Base-by-base conservation (phyloP, 495 filamentous ascomycete genomes). In the Podospora tetraspora region DNA sequence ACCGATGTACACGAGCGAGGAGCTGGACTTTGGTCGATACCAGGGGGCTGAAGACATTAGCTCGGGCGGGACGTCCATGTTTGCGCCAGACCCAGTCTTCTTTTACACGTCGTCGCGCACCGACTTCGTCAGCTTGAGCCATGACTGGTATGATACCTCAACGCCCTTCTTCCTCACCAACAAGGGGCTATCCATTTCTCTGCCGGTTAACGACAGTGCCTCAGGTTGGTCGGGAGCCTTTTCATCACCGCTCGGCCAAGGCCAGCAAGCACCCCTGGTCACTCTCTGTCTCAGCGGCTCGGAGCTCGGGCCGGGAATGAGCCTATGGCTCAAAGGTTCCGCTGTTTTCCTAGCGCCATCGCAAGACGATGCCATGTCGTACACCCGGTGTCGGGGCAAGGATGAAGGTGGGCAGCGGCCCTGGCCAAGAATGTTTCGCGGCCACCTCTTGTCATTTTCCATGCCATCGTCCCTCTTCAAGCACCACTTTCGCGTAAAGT, bases 21-120 rank as follows among this genome's bases (percentile, higher is more conserved):
- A n/a, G 7, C 1, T 57, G 21, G 4, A 64, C 23, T 56, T 25
- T 19, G 8, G 12, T 6, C 32, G 4, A 27, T 64, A 64, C 13
- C 8, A 23, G 3, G 23, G 25, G 9, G 62, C 62, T 16, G 3
- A 0, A 2, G 62, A 52, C 19, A 64, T 64, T 16, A 64, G 32
- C 30, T 64, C 62, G 0, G 62, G 62, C 29, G 62, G 21, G 37
- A 64, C 62, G 0, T 64, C 32, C 4, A 21, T 64, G n/a, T 56
- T 64, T 27, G 62, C 62, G 11, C 37, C 62, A 1, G 62, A 64
- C 56, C 62, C 62, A 4, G 62, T 64, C 2, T 64, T 64, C 9
- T 64, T 64, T 22, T 64, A 29, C 22, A 13, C 37, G 6, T 57
- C 62, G 3, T 4, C 60, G 2, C 5, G 3, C 1, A 21, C n/a